Evolutionary conservation across 2,329 filamentous ascomycete species (phyloP).

Genomic region (Aspergillus spinulosporus): DNA sequence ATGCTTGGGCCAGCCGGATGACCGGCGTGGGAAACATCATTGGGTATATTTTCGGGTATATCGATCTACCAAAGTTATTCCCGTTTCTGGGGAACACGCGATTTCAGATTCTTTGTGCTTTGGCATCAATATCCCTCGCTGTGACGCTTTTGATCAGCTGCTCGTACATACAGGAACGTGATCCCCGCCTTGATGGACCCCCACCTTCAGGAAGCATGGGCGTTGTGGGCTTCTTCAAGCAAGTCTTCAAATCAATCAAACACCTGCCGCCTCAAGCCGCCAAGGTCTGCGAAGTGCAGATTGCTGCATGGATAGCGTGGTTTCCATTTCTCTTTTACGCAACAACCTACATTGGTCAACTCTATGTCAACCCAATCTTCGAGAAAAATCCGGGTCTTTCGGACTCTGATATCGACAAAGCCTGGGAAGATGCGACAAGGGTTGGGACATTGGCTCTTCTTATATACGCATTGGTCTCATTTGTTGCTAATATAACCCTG

Average conservation of each 20-base stretch:
- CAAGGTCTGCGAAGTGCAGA: conserved; percentile 77
- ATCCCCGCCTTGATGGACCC: conserved; percentile 71
- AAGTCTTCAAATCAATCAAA: conserved; percentile 73
- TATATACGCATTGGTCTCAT: conserved; percentile 81
- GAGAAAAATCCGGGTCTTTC: conserved; percentile 75
- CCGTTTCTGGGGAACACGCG: conserved; percentile 84
- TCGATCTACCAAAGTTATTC: conserved; percentile 71
- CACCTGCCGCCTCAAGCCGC: conserved; percentile 78
- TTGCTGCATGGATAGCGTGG: conserved; percentile 91
- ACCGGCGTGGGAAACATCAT: conserved; percentile 87
- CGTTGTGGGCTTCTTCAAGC: conserved; percentile 74
- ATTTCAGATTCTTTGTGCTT: conserved; percentile 87
- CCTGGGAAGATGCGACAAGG: conserved; percentile 83
- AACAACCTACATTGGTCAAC: conserved; percentile 88
- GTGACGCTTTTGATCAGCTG: conserved; percentile 72
- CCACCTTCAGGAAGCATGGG: conserved; percentile 62
- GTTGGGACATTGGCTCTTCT: conserved; percentile 87
- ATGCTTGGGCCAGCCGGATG: conserved; percentile 88
- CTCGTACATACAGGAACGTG: conserved; percentile 69
- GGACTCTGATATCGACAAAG: conserved; percentile 69
- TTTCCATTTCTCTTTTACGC: conserved; percentile 96
- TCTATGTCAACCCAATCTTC: conserved; percentile 84
- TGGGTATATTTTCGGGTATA: conserved; percentile 83
- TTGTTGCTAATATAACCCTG: conserved; percentile 76
- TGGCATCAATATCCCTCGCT: conserved; percentile 73